Percentiles rank a stretch among this genome's conserved stretches.
Conservation (phyloP, 2,329 filamentous ascomycete genomes). For the Neodidymelliopsis sp. region DNA sequence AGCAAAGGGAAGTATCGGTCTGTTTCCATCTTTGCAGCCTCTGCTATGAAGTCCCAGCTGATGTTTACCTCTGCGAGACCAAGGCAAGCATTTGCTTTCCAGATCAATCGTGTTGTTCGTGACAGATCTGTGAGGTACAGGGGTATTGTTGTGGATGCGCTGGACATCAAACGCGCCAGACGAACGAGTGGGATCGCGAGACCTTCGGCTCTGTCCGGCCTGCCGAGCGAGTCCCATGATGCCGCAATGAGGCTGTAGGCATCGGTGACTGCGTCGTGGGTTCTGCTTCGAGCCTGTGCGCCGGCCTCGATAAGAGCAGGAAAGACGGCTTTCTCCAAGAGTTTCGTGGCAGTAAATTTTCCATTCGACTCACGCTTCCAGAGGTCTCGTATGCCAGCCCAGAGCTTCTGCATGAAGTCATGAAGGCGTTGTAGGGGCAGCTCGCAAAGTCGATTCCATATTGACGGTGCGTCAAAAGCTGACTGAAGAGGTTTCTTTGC, state of each 20-base stretch:
- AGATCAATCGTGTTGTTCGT: slow-evolving; percentile 34
- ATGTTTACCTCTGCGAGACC: slow-evolving; percentile 22
- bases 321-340: slow-evolving; percentile 31
- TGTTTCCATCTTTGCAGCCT: slow-evolving; percentile 25
- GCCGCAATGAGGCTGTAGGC: slow-evolving; percentile 34
- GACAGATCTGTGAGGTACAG: slow-evolving; percentile 33
- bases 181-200: slow-evolving; percentile 40
- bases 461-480: slow-evolving; percentile 29
- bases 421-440: slow-evolving; percentile 29
- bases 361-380: slow-evolving; percentile 27
- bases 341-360: slow-evolving; percentile 27
- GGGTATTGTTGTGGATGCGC: slow-evolving; percentile 30
- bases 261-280: slow-evolving; percentile 26
- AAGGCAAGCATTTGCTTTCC: slow-evolving; percentile 41
- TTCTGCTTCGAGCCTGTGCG: neutral
- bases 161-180: slow-evolving; percentile 39
- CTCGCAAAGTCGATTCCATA: slow-evolving; percentile 39
- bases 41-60: slow-evolving; percentile 34
- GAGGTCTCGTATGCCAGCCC: slow-evolving; percentile 28
- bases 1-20: slow-evolving; percentile 34
- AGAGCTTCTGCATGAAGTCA: slow-evolving; percentile 28
- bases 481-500: slow-evolving; percentile 15
- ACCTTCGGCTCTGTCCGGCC: slow-evolving; percentile 31
- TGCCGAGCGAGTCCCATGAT: slow-evolving; percentile 37
- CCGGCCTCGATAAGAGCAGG: slow-evolving; percentile 28